Percentiles rank a stretch among this genome's conserved stretches.
phyloP scores from a whole-genome alignment of 257 asterid species.

The Salvia hispanica region DNA sequence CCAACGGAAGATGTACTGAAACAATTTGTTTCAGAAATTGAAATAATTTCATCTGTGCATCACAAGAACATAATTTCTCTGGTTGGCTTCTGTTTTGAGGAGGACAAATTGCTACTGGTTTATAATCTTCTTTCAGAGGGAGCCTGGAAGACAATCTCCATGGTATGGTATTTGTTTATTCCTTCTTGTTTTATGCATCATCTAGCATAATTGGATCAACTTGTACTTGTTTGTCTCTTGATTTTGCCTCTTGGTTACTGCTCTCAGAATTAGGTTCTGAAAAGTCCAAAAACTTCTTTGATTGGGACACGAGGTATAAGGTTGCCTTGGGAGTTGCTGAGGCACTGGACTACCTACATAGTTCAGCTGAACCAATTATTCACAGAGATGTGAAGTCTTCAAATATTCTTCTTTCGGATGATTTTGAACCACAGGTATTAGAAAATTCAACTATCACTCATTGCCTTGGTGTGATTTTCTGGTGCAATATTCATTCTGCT shows the following conservation, averaged over 20 bases:
- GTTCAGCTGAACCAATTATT: constrained; percentile 56
- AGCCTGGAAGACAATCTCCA: constrained; percentile 92
- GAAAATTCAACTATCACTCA: constrained; percentile 12
- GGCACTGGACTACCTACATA: constrained; percentile 80
- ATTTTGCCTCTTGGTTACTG: constrained; percentile 23
- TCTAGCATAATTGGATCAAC: constrained; percentile 2
- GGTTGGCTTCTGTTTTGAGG: constrained; percentile 78
- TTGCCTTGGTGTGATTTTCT: constrained; percentile 9
- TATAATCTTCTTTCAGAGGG: constrained; percentile 86
- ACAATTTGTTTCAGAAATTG: constrained; percentile 82
- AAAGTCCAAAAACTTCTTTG: constrained; percentile 43
- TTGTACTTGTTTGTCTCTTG: constrained; percentile 17
- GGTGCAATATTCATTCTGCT: not conserved
- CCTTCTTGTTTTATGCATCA: constrained; percentile 19
- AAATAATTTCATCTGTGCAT: constrained; percentile 60
- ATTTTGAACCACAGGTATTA: constrained; percentile 80
- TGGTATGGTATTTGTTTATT: constrained; percentile 47
- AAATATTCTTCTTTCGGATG: constrained; percentile 82
- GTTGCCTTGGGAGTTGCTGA: constrained; percentile 89
- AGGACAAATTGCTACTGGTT: constrained; percentile 62
- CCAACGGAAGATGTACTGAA: constrained; percentile 63
- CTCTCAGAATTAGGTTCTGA: constrained; percentile 45
- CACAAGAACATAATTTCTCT: constrained; percentile 75
- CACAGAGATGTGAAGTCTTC: constrained; percentile 97
- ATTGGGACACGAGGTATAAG: constrained; percentile 77